A percentile compares a stretch with the other conserved stretches of the same genome.
Conservation (phyloP, 192 early-diverging fungal genomes). For the Umbelopsis sp. region DNA sequence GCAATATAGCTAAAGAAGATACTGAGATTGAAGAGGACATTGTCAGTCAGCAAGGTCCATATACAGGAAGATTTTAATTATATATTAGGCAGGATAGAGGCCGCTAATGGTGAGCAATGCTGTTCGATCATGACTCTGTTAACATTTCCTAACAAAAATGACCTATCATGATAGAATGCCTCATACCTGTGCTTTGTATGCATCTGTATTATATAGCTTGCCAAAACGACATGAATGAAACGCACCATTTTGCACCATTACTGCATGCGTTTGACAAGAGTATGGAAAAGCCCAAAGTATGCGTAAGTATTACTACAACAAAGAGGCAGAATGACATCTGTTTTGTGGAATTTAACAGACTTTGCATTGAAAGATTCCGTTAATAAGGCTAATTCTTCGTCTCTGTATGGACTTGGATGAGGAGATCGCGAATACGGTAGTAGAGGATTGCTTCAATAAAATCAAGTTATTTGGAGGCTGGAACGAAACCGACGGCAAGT, state of each 20-base stretch:
- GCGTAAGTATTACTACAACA: neutral
- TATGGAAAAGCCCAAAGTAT: neutral
- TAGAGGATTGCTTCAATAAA: neutral
- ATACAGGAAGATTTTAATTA: too few relatives aligned
- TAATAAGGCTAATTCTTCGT: neutral
- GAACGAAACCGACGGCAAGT: neutral
- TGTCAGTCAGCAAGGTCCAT: too few relatives aligned
- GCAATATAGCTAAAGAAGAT: too few relatives aligned
- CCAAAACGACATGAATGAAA: neutral
- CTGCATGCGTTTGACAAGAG: neutral
- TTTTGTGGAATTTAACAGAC: neutral
- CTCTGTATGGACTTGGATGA: neutral
- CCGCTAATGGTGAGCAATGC: too few relatives aligned
- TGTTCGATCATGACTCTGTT: too few relatives aligned
- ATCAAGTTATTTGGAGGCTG: slow-evolving; percentile 23
- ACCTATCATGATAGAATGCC: neutral
- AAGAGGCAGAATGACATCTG: neutral
- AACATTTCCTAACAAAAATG: too few relatives aligned
- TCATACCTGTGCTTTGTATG: neutral
- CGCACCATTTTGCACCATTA: neutral
- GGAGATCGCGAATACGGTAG: neutral
- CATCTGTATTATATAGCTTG: neutral
- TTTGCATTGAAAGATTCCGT: neutral
- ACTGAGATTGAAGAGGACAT: too few relatives aligned
- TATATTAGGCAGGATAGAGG: too few relatives aligned